phyloP scores from a whole-genome alignment of 441 rosid species.

The Populus hybrid region DNA sequence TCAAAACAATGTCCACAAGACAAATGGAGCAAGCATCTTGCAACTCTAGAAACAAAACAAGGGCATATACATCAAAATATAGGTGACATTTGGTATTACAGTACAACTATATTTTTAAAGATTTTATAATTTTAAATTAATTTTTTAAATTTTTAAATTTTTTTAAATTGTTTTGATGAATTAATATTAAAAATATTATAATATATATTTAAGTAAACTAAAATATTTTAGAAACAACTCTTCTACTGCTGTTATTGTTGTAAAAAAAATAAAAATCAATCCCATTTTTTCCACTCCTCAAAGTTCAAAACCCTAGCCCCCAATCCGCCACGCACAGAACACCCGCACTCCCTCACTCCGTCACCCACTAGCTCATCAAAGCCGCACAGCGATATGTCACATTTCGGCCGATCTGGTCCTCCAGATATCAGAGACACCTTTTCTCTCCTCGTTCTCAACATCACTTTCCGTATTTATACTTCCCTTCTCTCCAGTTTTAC shows the following conservation, averaged over 20 bases:
- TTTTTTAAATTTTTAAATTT: too few species aligned
- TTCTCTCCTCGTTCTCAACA: constrained; percentile 95
- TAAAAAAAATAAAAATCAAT: background rate
- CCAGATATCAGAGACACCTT: constrained; percentile 91
- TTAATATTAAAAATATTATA: too few species aligned
- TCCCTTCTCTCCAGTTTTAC: background rate
- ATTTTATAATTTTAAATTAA: too few species aligned
- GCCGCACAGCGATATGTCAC: constrained; percentile 52
- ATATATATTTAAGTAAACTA: too few species aligned
- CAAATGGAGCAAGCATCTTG: background rate
- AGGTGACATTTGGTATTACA: too few species aligned
- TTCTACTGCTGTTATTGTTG: background rate
- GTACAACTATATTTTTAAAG: too few species aligned
- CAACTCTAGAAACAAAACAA: background rate
- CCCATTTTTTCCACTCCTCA: background rate
- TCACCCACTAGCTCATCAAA: background rate
- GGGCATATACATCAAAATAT: fast-evolving
- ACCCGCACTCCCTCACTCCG: background rate
- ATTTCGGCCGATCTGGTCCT: constrained; percentile 96
- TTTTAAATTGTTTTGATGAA: too few species aligned
- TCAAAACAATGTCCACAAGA: background rate
- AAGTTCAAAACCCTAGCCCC: background rate
- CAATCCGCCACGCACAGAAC: background rate
- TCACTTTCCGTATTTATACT: constrained; percentile 69
- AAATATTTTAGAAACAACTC: too few species aligned